phyloP scores from a whole-genome alignment of 1,284 basidiomycete species.

The Malassezia arunalokei region DNA sequence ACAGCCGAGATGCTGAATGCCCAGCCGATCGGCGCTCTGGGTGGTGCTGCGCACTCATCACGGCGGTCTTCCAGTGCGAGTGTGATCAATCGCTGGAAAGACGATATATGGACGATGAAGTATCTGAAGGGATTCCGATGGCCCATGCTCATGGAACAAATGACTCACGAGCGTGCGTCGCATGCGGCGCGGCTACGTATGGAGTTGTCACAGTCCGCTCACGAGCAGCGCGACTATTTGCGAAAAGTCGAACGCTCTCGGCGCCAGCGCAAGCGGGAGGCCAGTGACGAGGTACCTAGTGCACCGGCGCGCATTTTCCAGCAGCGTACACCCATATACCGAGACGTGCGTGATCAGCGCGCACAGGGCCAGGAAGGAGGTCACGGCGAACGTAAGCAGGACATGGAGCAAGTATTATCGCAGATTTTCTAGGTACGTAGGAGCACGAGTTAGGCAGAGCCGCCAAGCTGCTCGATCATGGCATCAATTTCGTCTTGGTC shows the following conservation, averaged over 20 bases:
- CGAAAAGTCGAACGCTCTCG: conserved; percentile 86
- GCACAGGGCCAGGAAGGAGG: neutral
- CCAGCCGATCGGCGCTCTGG: conserved; percentile 60
- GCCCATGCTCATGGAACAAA: conserved; percentile 96
- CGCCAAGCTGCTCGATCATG: conserved; percentile 44
- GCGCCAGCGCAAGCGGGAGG: conserved; percentile 72
- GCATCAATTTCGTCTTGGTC: conserved; percentile 45
- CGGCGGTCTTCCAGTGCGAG: conserved; percentile 18
- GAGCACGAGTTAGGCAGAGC: conserved; percentile 9
- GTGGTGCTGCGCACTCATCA: conserved; percentile 17
- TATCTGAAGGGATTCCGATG: conserved; percentile 96
- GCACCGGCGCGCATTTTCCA: conserved; percentile 29
- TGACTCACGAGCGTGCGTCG: conserved; percentile 83
- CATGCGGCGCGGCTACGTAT: conserved; percentile 76
- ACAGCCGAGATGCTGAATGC: conserved; percentile 94
- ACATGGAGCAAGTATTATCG: conserved; percentile 13
- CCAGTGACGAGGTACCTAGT: conserved; percentile 48
- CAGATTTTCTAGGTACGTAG: conserved; percentile 14
- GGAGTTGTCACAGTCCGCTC: conserved; percentile 76
- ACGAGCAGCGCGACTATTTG: conserved; percentile 85
- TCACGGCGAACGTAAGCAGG: neutral
- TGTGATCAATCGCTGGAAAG: conserved; percentile 57
- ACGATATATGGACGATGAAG: conserved; percentile 99
- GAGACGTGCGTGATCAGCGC: conserved; percentile 35
- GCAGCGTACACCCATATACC: conserved; percentile 31